phyloP scores from a whole-genome alignment of 306 rosid genomes.

The Oxytropis ochrocephala region DNA sequence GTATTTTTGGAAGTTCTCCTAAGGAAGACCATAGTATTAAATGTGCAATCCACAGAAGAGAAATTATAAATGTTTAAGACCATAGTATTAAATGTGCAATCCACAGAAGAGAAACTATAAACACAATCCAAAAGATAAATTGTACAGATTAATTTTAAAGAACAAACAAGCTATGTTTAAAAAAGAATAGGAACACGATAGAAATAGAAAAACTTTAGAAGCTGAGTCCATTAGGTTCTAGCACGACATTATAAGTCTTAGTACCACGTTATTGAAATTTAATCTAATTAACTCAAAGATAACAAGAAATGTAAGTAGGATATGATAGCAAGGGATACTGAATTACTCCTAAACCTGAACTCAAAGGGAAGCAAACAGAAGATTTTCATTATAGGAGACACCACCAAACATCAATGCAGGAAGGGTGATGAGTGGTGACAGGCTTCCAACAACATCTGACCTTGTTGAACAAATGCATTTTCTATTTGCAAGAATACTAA shows the following conservation, averaged over 20 bases:
- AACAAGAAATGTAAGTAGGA: too few species aligned
- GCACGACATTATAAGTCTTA: too few species aligned
- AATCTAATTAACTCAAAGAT: too few species aligned
- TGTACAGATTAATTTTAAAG: too few species aligned
- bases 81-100: constrained; percentile 12
- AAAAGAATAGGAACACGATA: too few species aligned
- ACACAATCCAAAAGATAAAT: too few species aligned
- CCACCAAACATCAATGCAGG: constrained; percentile 21
- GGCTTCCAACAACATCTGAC: constrained; percentile 21
- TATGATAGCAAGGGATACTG: too few species aligned
- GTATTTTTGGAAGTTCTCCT: constrained; percentile 96
- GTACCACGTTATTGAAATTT: too few species aligned
- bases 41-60: constrained; percentile 13
- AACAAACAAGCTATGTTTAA: too few species aligned
- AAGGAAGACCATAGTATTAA: constrained; percentile 4
- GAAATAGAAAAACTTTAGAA: too few species aligned
- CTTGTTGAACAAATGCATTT: constrained; percentile 21
- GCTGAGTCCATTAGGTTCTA: too few species aligned
- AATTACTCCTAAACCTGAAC: too few species aligned
- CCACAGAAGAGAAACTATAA: constrained; percentile 6
- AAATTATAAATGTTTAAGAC: not conserved
- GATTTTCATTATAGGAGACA: constrained; percentile 23
- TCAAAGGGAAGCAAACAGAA: constrained; percentile 2
- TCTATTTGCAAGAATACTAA: constrained; percentile 14
- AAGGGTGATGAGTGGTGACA: constrained; percentile 25